phyloP scores from a whole-genome alignment of 257 asterid species.

The Echium plantagineum region DNA sequence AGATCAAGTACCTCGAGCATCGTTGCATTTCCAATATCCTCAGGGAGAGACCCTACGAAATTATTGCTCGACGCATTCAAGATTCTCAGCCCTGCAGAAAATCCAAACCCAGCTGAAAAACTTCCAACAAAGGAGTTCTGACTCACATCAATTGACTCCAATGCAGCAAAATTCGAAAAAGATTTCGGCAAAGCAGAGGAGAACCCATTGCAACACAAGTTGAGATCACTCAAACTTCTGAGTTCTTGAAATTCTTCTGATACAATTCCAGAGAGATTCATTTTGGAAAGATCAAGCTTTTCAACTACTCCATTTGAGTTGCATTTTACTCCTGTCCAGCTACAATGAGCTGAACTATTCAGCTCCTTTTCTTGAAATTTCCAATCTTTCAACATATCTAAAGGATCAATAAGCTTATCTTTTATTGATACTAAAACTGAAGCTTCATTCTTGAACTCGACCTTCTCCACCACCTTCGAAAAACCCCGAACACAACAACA shows the following conservation, averaged over 20 bases:
- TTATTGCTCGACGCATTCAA: constrained; percentile 68
- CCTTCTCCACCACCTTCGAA: constrained; percentile 10
- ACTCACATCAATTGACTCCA: constrained; percentile 51
- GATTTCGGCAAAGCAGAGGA: constrained; percentile 42
- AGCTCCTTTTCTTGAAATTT: constrained; percentile 17
- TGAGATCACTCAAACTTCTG: constrained; percentile 21
- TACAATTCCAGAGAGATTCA: constrained; percentile 54
- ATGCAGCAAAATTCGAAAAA: constrained; percentile 34
- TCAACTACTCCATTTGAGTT: constrained; percentile 36
- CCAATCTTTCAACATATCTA: constrained; percentile 48
- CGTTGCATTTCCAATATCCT: constrained; percentile 41
- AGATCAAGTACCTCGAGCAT: constrained; percentile 53
- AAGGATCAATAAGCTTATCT: constrained; percentile 41
- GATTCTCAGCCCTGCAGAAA: constrained; percentile 20
- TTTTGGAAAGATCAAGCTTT: constrained; percentile 47
- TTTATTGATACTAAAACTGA: constrained; percentile 40
- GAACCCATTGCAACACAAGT: constrained; percentile 49
- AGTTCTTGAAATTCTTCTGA: constrained; percentile 35
- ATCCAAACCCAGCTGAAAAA: constrained; percentile 48
- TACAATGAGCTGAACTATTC: constrained; percentile 35
- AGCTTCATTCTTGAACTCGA: constrained; percentile 21
- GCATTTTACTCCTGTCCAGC: constrained; percentile 63
- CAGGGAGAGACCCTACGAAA: constrained; percentile 57
- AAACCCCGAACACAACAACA: constrained; percentile 11
- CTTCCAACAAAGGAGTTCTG: constrained; percentile 38